A percentile compares a stretch with the other conserved stretches of the same genome.
Evolutionary conservation across 2,329 filamentous ascomycete genomes (phyloP).

Genomic region (Stemphylium lycopersici): DNA sequence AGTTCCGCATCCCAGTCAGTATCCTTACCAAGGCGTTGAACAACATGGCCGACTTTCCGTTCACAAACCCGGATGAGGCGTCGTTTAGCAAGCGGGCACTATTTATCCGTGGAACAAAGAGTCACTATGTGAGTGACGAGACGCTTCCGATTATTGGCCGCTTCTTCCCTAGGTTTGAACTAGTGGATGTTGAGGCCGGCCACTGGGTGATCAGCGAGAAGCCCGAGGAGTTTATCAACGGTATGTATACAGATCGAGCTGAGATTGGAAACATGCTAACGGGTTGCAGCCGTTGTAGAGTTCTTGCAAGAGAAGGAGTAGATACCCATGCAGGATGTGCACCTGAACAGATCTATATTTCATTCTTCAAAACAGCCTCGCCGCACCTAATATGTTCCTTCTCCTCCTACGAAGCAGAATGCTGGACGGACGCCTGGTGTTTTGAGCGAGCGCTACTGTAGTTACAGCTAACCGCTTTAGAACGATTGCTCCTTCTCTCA

Average conservation of each 20-base stretch:
- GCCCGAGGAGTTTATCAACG: constrained; percentile 76
- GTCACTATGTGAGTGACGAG: constrained; percentile 82
- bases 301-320: constrained; percentile 62
- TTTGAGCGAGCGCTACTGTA: no score
- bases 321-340: constrained; percentile 3
- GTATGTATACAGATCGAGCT: constrained; percentile 53
- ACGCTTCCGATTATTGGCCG: constrained; percentile 76
- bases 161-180: constrained; percentile 79
- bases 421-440: no score
- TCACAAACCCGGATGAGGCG: constrained; percentile 69
- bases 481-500: no score
- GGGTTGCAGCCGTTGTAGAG: constrained; percentile 64
- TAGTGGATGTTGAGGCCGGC: constrained; percentile 77
- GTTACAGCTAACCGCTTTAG: no score
- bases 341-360: not conserved
- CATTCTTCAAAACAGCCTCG: not conserved
- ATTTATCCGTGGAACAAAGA: constrained; percentile 78
- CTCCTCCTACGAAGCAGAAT: no score
- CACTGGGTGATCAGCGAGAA: constrained; percentile 93
- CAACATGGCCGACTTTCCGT: constrained; percentile 88
- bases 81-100: constrained; percentile 79
- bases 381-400: no score
- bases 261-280: constrained; percentile 2
- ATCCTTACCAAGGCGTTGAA: constrained; percentile 71
- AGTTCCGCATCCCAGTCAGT: constrained; percentile 80